Evolutionary conservation across 768 basidiomycete species (phyloP), one percentile per base, ranked within the genome.

Genomic region (Pleurotus salmoneostramineus): DNA sequence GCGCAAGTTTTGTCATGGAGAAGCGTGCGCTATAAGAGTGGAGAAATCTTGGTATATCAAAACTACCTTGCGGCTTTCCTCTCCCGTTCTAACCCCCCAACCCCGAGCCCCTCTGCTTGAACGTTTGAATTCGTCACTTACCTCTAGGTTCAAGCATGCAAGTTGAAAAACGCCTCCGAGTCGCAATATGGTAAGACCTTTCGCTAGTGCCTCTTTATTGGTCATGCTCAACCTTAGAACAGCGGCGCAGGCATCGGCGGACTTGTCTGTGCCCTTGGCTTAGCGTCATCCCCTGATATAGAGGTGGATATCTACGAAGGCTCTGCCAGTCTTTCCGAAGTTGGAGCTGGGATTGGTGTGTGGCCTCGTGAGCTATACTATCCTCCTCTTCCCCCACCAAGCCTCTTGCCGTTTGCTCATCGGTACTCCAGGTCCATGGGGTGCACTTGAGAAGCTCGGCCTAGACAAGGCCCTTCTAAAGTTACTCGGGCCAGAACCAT

Each of bases 321-420:
- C 10, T 77, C 83, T 32, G 63, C 66, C 42, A 68, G 76, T 54
- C 75, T 85, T 44, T 68, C 75, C 27, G 84, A 85, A 67, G 43
- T 84, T 27, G 85, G 85, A n/a, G 84, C 83, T 14, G 85, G 85
- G n/a, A 75, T 87, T 55, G 82, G 80, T 3, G 63, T 85, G 6
- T 84, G 75, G 62, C 73, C 74, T 27, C 77, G 83, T 72, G 67
- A 27, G 21, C 21, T 27, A 27, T 62, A 71, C 68, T 11, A 50
- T 49, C 48, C 67, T 68, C 49, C 64, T 67, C 3, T 64, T 63
- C 6, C 27, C 3, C 6, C 10, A 40, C n/a, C 11, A 43, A 4
- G 21, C 21, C 21, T 3, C 21, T 27, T 34, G 55, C 44, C 57
- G 55, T 51, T 56, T 33, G 15, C 49, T 55, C 55, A 46, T 35